These are phyloP conservation scores for Telfairia occidentalis DNA, from an alignment of 331 rosid species.

Conservation along the genomic window DNA sequence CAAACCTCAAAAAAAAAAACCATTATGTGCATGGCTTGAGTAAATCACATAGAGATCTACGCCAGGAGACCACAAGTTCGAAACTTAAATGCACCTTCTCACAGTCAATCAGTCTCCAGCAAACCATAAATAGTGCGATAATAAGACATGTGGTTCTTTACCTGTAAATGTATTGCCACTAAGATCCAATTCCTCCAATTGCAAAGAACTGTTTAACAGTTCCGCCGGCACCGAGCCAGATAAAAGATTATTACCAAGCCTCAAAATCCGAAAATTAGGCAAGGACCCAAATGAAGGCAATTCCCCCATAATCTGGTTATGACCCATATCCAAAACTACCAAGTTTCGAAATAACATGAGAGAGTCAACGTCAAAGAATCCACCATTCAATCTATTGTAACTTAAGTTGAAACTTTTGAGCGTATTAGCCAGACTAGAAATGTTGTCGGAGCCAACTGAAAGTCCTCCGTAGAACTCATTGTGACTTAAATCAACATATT, in stretches of 20 bases:
- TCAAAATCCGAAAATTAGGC: slow-evolving; percentile 44
- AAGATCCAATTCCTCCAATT: slow-evolving; percentile 69
- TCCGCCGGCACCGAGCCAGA: slow-evolving; percentile 54
- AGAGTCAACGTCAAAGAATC: slow-evolving; percentile 43
- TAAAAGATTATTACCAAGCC: slow-evolving; percentile 45
- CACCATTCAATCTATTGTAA: slow-evolving; percentile 43
- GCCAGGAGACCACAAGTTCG: not conserved
- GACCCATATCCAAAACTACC: slow-evolving; percentile 59
- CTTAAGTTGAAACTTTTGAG: slow-evolving; percentile 48
- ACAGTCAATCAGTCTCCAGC: not conserved
- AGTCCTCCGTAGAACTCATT: slow-evolving; percentile 62
- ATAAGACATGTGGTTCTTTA: slow-evolving; percentile 15
- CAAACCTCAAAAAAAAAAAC: not conserved
- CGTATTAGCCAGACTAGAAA: slow-evolving; percentile 64
- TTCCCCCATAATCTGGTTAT: slow-evolving; percentile 50
- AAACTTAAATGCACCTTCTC: slow-evolving; percentile 2
- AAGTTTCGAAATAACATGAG: slow-evolving; percentile 47
- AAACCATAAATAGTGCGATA: not conserved
- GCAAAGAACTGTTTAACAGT: slow-evolving; percentile 42
- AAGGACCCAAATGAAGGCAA: slow-evolving; percentile 56
- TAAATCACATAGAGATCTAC: not conserved
- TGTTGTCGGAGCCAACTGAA: slow-evolving; percentile 25
- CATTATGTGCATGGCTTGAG: not conserved
- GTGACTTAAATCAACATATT: slow-evolving; percentile 59
- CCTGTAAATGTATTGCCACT: slow-evolving; percentile 81